A percentile compares a stretch with the other conserved stretches of the same genome.
Conservation (phyloP, 208 protist genomes). For the Trypanosoma grayi region DNA sequence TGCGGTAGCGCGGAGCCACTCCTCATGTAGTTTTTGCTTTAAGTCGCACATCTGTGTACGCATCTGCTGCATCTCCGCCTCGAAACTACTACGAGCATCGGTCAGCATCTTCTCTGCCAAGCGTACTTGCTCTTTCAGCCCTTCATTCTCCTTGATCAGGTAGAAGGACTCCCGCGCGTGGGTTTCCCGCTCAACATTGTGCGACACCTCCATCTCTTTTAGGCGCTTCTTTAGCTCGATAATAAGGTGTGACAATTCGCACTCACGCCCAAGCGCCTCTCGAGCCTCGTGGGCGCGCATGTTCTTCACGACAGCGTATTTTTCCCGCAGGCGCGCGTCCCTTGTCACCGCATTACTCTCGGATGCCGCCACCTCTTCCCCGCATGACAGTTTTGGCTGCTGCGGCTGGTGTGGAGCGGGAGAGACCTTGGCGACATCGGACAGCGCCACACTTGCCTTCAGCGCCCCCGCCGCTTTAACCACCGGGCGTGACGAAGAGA, state of each 20-base stretch:
- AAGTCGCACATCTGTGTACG: background rate
- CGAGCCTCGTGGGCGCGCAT: conserved; percentile 21
- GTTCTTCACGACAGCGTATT: conserved; percentile 14
- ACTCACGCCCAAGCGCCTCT: conserved; percentile 23
- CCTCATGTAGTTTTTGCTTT: background rate
- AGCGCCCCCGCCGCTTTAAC: too few species aligned
- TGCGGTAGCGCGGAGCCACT: background rate
- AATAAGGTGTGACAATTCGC: conserved; percentile 18
- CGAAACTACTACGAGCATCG: background rate
- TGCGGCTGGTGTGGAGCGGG: too few species aligned
- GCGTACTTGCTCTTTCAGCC: conserved; percentile 10
- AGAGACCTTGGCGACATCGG: too few species aligned
- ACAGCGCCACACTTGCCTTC: too few species aligned
- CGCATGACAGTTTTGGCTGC: too few species aligned
- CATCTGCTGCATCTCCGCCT: background rate
- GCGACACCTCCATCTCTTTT: conserved; percentile 5
- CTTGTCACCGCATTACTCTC: background rate
- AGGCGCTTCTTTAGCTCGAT: conserved; percentile 15
- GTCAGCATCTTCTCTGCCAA: conserved; percentile 3
- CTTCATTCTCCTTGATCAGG: conserved; percentile 21
- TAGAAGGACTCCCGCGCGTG: conserved; percentile 21
- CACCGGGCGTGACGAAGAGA: too few species aligned
- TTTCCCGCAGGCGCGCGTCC: conserved; percentile 7
- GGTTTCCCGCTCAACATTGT: conserved; percentile 9
- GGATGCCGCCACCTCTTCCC: too few species aligned